phyloP scores from a whole-genome alignment of 1,284 basidiomycete species.

The Apiotrichum montevideense region DNA sequence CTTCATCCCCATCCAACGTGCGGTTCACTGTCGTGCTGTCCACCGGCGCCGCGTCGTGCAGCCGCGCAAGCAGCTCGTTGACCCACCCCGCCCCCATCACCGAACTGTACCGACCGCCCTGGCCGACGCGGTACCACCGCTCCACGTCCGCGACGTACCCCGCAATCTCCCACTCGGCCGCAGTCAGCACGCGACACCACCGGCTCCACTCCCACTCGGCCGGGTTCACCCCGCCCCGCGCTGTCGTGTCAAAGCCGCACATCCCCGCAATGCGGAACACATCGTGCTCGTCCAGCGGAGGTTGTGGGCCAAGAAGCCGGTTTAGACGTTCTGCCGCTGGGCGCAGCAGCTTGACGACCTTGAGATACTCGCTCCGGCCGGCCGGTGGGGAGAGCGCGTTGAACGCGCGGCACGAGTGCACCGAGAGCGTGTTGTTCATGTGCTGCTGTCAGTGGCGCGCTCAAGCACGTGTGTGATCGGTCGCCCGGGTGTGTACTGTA shows the following conservation, averaged over 20 bases:
- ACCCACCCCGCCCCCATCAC: slow-evolving; percentile 60
- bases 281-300: slow-evolving; percentile 57
- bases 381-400: slow-evolving; percentile 27
- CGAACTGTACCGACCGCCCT: slow-evolving; percentile 49
- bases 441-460: slow-evolving; percentile 18
- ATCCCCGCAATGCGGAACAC: slow-evolving; percentile 60
- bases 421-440: slow-evolving; percentile 68
- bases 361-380: not conserved
- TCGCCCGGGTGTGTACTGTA: too few relatives aligned
- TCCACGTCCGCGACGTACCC: slow-evolving; percentile 67
- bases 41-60: slow-evolving; percentile 56
- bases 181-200: slow-evolving; percentile 64
- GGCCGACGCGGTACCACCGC: slow-evolving; percentile 61
- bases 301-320: slow-evolving; percentile 50
- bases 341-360: not conserved
- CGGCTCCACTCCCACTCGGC: slow-evolving; percentile 51
- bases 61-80: slow-evolving; percentile 75
- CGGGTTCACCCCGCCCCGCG: slow-evolving; percentile 35
- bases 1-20: slow-evolving; percentile 62
- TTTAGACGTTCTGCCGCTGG: slow-evolving; percentile 45
- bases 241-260: slow-evolving; percentile 67
- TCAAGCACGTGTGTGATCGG: too few relatives aligned
- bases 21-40: slow-evolving; percentile 71
- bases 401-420: slow-evolving; percentile 60
- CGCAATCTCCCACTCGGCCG: slow-evolving; percentile 57